Evolutionary conservation across 1,284 basidiomycete genomes (phyloP).

Genomic region (Trichosporon sp.): DNA sequence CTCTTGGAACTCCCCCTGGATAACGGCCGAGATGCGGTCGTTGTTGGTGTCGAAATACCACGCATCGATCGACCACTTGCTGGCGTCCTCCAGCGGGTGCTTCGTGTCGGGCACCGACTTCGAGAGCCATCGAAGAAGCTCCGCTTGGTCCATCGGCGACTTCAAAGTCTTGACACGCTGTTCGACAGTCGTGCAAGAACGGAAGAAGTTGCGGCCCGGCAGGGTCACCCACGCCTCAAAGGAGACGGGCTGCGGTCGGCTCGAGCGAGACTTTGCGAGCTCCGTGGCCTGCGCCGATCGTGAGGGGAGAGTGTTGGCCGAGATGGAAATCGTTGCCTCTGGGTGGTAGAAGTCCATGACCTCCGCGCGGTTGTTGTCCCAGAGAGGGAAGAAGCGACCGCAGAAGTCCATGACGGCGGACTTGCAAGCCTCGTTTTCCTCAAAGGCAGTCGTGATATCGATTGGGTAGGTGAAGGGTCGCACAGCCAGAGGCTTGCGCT

Average conservation of each 20-base stretch:
- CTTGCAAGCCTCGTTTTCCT: conserved; percentile 46
- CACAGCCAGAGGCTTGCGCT: conserved; percentile 38
- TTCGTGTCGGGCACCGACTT: conserved; percentile 71
- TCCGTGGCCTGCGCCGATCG: conserved; percentile 56
- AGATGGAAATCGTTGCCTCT: conserved; percentile 83
- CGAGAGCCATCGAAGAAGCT: conserved; percentile 55
- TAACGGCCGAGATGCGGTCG: conserved; percentile 70
- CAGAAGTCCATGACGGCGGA: conserved; percentile 57
- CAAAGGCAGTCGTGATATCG: conserved; percentile 44
- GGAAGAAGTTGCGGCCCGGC: conserved; percentile 75
- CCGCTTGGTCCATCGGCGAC: conserved; percentile 67
- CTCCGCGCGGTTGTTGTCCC: conserved; percentile 72
- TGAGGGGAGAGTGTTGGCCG: conserved; percentile 78
- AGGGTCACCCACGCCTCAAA: conserved; percentile 67
- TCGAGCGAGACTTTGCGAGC: conserved; percentile 54
- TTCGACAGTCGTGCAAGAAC: conserved; percentile 65
- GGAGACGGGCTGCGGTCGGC: conserved; percentile 77
- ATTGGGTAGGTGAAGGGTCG: conserved; percentile 50
- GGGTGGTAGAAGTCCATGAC: conserved; percentile 78
- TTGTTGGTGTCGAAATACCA: conserved; percentile 66
- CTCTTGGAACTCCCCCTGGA: conserved; percentile 92
- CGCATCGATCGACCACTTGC: conserved; percentile 86
- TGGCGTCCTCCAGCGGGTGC: conserved; percentile 70
- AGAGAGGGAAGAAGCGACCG: conserved; percentile 73
- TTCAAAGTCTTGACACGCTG: conserved; percentile 72